Evolutionary conservation across 805 yeast species (phyloP).

Genomic region (Candida caryicola): DNA sequence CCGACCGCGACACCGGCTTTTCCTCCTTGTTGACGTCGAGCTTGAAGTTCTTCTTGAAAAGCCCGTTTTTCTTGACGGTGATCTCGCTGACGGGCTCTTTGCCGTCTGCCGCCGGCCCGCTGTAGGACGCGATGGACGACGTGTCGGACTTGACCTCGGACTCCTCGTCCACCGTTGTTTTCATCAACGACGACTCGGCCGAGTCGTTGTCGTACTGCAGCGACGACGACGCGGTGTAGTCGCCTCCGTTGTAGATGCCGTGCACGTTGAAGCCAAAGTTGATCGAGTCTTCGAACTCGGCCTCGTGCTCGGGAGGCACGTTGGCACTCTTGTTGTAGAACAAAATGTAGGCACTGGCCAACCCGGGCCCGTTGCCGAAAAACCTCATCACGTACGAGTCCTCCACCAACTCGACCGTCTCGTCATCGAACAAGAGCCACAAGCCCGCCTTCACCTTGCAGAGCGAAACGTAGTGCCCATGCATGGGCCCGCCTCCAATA

Average conservation of each 20-base stretch:
- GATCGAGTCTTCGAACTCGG: slow-evolving; percentile 35
- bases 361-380: slow-evolving; percentile 83
- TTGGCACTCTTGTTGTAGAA: slow-evolving; percentile 55
- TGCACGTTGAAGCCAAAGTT: slow-evolving; percentile 35
- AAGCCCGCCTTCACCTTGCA: slow-evolving; percentile 75
- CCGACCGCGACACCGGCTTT: slow-evolving; percentile 11
- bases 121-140: slow-evolving; percentile 10
- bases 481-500: slow-evolving; percentile 96
- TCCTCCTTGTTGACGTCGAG: slow-evolving; percentile 19
- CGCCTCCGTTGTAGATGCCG: slow-evolving; percentile 34
- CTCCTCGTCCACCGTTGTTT: slow-evolving; percentile 6
- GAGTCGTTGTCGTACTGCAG: slow-evolving; percentile 10
- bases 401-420: slow-evolving; percentile 84
- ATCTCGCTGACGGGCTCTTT: slow-evolving; percentile 7
- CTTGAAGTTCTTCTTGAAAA: slow-evolving; percentile 34
- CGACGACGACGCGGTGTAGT: slow-evolving; percentile 16
- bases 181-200: slow-evolving; percentile 11
- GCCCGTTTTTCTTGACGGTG: slow-evolving; percentile 6
- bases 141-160: slow-evolving; percentile 6
- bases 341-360: slow-evolving; percentile 88
- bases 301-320: slow-evolving; percentile 25
- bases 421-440: slow-evolving; percentile 95
- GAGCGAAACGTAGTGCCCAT: slow-evolving; percentile 91
- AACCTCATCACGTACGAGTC: slow-evolving; percentile 80
- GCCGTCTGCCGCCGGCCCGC: neutral